These are phyloP conservation scores for Salinomyces thailandicus DNA, from an alignment of 2,329 filamentous ascomycete species.

Conservation along the genomic window DNA sequence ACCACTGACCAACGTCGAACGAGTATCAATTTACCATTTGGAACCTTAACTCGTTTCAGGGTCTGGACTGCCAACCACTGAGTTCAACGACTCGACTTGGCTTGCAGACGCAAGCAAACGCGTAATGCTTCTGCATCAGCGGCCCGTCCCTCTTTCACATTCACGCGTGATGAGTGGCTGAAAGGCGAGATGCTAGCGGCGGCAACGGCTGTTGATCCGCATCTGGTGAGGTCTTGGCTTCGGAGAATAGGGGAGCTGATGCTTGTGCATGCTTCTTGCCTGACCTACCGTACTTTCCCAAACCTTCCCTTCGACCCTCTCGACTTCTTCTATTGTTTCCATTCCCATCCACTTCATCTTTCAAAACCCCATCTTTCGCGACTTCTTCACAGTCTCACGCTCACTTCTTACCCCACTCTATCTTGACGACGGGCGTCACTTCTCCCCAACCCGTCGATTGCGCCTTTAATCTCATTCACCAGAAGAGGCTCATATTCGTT, in stretches of 20 bases:
- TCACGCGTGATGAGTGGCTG: neutral
- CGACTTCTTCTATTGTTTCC: neutral
- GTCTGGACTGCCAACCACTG: neutral
- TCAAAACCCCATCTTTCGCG: too few species aligned
- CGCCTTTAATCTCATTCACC: neutral
- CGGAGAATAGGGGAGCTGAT: constrained; percentile 1
- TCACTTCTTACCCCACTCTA: neutral
- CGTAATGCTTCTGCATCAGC: neutral
- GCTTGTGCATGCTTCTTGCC: neutral
- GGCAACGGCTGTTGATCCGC: neutral
- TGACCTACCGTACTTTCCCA: neutral
- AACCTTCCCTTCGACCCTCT: neutral
- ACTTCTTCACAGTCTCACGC: too few species aligned
- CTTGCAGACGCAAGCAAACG: neutral
- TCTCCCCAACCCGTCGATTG: neutral
- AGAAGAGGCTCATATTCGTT: neutral
- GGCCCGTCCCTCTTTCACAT: neutral
- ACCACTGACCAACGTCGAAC: too few species aligned
- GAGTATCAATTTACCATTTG: too few species aligned
- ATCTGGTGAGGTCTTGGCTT: constrained; percentile 1
- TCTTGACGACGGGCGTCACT: neutral
- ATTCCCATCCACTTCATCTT: too few species aligned
- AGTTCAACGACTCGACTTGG: too few species aligned
- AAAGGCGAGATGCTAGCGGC: neutral
- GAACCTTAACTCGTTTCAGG: too few species aligned